These are phyloP conservation scores for Clarireedia homoeocarpa DNA, from an alignment of 2,329 filamentous ascomycete species.

Conservation along the genomic window DNA sequence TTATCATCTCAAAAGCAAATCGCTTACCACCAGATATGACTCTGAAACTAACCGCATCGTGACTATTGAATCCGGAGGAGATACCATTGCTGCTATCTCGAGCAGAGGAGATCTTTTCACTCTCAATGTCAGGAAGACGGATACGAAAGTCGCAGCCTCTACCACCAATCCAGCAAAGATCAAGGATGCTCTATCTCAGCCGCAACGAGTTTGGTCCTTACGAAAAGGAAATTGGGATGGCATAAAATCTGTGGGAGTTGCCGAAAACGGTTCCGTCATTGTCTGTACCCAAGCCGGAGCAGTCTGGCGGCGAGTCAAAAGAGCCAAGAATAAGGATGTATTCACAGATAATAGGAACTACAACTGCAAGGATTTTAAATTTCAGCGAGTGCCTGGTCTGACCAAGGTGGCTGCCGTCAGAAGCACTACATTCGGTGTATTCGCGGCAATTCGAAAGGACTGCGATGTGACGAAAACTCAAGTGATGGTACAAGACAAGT, in stretches of 20 bases:
- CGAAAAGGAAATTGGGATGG: slow-evolving; percentile 62
- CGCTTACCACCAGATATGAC: slow-evolving; percentile 58
- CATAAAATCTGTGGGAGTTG: slow-evolving; percentile 77
- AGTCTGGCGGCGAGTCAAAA: slow-evolving; percentile 83
- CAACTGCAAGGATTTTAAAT: slow-evolving; percentile 87
- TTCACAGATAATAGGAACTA: slow-evolving; percentile 40
- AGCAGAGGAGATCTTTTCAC: slow-evolving; percentile 83
- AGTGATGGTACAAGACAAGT: slow-evolving; percentile 58
- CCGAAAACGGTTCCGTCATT: slow-evolving; percentile 90
- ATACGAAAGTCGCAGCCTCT: slow-evolving; percentile 53
- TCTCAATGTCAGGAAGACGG: slow-evolving; percentile 63
- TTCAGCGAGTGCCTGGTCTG: slow-evolving; percentile 80
- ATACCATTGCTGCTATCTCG: slow-evolving; percentile 85
- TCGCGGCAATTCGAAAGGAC: slow-evolving; percentile 78
- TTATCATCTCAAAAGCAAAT: slow-evolving; percentile 58
- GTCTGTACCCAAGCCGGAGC: slow-evolving; percentile 87
- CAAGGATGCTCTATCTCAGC: slow-evolving; percentile 68
- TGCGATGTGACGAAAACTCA: slow-evolving; percentile 69
- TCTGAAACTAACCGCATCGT: slow-evolving; percentile 58
- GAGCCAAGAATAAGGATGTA: slow-evolving; percentile 69
- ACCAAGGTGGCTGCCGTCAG: slow-evolving; percentile 78
- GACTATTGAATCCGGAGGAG: slow-evolving; percentile 75
- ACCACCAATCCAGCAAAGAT: slow-evolving; percentile 93
- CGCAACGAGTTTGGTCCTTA: slow-evolving; percentile 81
- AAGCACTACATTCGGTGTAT: slow-evolving; percentile 84